A percentile compares a stretch with the other conserved stretches of the same genome.
phyloP scores from a whole-genome alignment of 2,329 filamentous ascomycete genomes.

The Stagonosporopsis chrysanthemi region DNA sequence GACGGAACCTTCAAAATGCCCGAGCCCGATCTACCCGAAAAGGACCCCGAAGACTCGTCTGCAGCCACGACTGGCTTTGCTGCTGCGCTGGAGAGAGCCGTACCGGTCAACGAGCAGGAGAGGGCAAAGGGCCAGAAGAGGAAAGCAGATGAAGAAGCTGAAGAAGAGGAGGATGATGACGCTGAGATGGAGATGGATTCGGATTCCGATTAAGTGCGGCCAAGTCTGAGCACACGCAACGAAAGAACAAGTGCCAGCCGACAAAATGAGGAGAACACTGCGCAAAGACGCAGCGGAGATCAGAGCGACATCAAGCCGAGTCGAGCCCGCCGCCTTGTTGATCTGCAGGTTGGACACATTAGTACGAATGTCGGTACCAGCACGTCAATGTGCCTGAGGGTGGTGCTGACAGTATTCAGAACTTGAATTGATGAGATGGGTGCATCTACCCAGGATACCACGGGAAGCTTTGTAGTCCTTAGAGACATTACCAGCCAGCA shows the following conservation, averaged over 20 bases:
- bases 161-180: slow-evolving; percentile 57
- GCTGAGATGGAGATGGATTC: slow-evolving; percentile 70
- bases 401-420: slow-evolving; percentile 16
- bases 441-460: background rate
- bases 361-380: slow-evolving; percentile 15
- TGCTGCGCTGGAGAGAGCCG: slow-evolving; percentile 38
- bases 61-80: slow-evolving; percentile 55
- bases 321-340: background rate
- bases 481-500: slow-evolving; percentile 2
- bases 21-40: slow-evolving; percentile 40
- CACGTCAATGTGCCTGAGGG: slow-evolving; percentile 6
- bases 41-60: slow-evolving; percentile 29
- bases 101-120: slow-evolving; percentile 49
- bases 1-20: slow-evolving; percentile 87
- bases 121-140: slow-evolving; percentile 70
- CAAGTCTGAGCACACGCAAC: background rate
- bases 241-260: background rate
- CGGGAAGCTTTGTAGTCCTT: background rate
- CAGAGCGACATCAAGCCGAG: background rate
- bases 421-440: slow-evolving; percentile 9
- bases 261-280: slow-evolving; percentile 1
- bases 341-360: slow-evolving; percentile 2
- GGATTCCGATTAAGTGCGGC: slow-evolving; percentile 59
- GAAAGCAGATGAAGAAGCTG: slow-evolving; percentile 68
- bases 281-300: background rate